Percentiles rank a stretch among this genome's conserved stretches.
These are phyloP conservation scores for Volvox carteri DNA, from an alignment of 163 green algal genomes.

Conservation along the genomic window DNA sequence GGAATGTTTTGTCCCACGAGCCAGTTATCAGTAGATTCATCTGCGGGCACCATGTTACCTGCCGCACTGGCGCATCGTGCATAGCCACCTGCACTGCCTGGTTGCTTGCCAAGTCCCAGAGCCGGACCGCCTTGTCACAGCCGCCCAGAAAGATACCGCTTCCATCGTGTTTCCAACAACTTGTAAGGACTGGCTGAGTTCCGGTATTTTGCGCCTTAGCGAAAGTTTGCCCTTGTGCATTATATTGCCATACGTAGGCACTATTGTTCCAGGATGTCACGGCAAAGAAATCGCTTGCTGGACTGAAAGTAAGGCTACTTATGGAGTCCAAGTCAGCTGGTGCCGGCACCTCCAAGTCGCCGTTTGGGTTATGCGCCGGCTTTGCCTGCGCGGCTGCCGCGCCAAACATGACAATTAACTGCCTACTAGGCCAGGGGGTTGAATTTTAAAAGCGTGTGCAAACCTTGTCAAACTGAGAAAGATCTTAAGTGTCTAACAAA, in stretches of 20 bases:
- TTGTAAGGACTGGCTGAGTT: conserved; percentile 89
- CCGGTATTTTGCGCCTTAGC: conserved; percentile 90
- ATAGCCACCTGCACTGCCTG: conserved; percentile 85
- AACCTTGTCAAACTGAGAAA: not conserved
- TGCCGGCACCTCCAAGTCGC: conserved; percentile 83
- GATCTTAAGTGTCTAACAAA: not conserved
- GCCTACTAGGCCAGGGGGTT: not conserved
- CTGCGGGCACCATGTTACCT: conserved; percentile 58
- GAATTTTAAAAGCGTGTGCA: not conserved
- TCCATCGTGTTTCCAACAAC: conserved; percentile 90
- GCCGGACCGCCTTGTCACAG: conserved; percentile 94
- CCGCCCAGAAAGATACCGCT: conserved; percentile 75
- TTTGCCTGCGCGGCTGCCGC: conserved; percentile 49
- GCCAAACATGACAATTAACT: conserved; percentile 65
- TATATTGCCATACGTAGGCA: conserved; percentile 93
- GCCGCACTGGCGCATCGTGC: conserved; percentile 91
- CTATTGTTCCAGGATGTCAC: conserved; percentile 95
- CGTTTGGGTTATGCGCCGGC: conserved; percentile 89
- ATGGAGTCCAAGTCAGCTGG: conserved; percentile 87
- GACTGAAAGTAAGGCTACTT: conserved; percentile 89
- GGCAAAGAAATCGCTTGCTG: conserved; percentile 89
- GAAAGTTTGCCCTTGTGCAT: conserved; percentile 78
- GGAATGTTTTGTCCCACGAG: conserved; percentile 95
- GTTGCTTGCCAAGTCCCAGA: conserved; percentile 94
- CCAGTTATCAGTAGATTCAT: conserved; percentile 92